Evolutionary conservation across 2,329 filamentous ascomycete species (phyloP).

Genomic region (Fusarium lateritium): DNA sequence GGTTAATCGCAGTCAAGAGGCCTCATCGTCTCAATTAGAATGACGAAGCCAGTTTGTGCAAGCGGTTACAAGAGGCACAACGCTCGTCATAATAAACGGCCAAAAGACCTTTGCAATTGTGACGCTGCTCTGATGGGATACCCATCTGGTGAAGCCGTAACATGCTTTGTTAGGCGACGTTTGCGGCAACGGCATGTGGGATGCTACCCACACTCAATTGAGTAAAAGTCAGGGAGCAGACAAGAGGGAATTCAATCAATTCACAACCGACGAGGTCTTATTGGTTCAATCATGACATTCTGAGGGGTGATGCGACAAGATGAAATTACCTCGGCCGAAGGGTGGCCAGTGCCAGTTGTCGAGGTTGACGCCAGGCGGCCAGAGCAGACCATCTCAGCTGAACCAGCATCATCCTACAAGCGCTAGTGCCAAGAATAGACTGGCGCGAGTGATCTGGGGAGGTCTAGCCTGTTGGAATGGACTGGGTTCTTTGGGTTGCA

Average conservation of each 20-base stretch:
- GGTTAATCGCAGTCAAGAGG: conserved; percentile 1
- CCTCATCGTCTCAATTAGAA: not conserved
- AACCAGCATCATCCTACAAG: conserved; percentile 41
- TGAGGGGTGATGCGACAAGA: conserved; percentile 18
- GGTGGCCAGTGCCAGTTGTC: conserved; percentile 20
- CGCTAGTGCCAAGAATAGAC: conserved; percentile 36
- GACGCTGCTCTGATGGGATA: conserved; percentile 14
- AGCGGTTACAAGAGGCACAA: not conserved
- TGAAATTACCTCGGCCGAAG: conserved; percentile 22
- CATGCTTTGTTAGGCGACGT: conserved; percentile 30
- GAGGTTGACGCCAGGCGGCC: conserved; percentile 21
- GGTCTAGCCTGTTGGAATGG: conserved; percentile 36
- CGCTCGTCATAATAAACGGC: conserved; percentile 1
- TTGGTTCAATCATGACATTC: conserved; percentile 24
- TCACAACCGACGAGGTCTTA: conserved; percentile 18
- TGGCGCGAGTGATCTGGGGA: conserved; percentile 21
- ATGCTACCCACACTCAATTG: conserved; percentile 4
- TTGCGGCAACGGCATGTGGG: conserved; percentile 25
- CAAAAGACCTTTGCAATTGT: conserved; percentile 6
- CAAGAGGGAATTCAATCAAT: conserved; percentile 40
- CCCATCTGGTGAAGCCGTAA: conserved; percentile 14
- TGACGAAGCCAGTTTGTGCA: conserved; percentile 2
- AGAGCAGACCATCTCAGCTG: conserved; percentile 47
- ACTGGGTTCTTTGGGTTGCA: conserved; percentile 3
- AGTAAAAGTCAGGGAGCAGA: conserved; percentile 8